Base-by-base conservation (phyloP, 768 basidiomycete genomes). In the Trametes cubensis region DNA sequence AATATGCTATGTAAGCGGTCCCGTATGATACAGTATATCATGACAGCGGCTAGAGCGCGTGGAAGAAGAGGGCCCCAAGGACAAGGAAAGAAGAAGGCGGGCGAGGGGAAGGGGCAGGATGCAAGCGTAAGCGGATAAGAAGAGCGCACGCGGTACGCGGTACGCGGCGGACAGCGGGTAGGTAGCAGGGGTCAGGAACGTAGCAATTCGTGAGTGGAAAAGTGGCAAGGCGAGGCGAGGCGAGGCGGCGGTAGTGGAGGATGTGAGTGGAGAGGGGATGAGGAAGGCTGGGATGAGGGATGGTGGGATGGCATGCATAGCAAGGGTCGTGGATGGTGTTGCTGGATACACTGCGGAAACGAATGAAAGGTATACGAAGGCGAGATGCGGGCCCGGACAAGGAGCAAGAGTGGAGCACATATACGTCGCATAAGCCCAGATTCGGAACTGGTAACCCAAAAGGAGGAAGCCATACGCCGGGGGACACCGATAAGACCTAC, bases 401-500 rank as follows among this genome's bases (percentile, higher is more conserved):
- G 46, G 56, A 26, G 53, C 25, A 40, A 23, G 51, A 52, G 34
- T 10, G 39, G 44, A 54, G 55, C 55, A 41, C 38, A 49, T 42
- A 56, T 42, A 56, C 56, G 62, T 40, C 51, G 60, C 62, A 66
- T 62, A 41, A 65, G 40, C 61, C 60, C 46, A 73, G 71, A 70
- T 69, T 72, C 63, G 58, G 72, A 62, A 50, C 70, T 67, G 40
- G 69, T 66, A 64, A 74, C 62, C 58, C 69, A 61, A 61, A 40
- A 57, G 48, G 50, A 56, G 38, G 26, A 40, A 44, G 40, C 14
- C 34, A 39, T 11, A 34, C 34, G 40, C 48, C 49, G 25, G 21
- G 26, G 58, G 40, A 55, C 18, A 40, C 40, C 13, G 23, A 44
- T 38, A 57, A 23, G 45, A 46, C 34, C 6, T 10, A 11, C 34